Conservation (phyloP, 306 rosid genomes). For the Gynostemma pentaphyllum region DNA sequence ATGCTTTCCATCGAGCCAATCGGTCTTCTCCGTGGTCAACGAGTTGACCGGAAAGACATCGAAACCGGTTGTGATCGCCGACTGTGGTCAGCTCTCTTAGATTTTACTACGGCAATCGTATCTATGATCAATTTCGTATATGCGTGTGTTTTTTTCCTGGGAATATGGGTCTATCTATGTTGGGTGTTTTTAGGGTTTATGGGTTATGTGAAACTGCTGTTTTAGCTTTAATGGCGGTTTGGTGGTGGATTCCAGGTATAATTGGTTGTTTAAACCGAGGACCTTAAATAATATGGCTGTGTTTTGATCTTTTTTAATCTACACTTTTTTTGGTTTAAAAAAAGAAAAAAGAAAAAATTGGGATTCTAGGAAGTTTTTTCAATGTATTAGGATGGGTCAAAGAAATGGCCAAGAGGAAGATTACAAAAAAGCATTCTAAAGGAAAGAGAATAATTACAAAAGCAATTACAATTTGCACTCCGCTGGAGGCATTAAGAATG, state of each 20-base stretch:
- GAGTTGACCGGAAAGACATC: conserved; percentile 42
- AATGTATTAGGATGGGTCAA: too few species aligned
- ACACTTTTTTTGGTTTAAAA: too few species aligned
- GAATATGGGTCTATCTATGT: conserved; percentile 6
- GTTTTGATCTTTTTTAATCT: background rate
- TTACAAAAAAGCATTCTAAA: too few species aligned
- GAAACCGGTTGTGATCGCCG: conserved; percentile 48
- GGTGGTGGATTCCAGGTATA: background rate
- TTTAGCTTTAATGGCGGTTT: background rate
- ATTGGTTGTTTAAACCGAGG: conserved; percentile 1
- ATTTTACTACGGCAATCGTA: conserved; percentile 5
- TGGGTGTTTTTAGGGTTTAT: background rate
- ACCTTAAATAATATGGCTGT: conserved; percentile 6
- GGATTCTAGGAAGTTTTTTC: too few species aligned
- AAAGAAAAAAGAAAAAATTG: too few species aligned
- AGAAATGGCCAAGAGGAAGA: too few species aligned
- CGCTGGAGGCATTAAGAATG: too few species aligned
- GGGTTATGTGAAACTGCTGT: background rate
- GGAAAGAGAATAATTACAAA: too few species aligned
- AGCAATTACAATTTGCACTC: too few species aligned
- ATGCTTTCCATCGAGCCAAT: too few species aligned
- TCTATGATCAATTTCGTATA: background rate
- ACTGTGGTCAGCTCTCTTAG: conserved; percentile 77
- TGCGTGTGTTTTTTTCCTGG: conserved; percentile 5
- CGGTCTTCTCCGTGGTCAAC: too few species aligned